Percentiles rank a stretch among this genome's conserved stretches.
Conservation (phyloP, 2,329 filamentous ascomycete genomes). For the Epichloe festucae region DNA sequence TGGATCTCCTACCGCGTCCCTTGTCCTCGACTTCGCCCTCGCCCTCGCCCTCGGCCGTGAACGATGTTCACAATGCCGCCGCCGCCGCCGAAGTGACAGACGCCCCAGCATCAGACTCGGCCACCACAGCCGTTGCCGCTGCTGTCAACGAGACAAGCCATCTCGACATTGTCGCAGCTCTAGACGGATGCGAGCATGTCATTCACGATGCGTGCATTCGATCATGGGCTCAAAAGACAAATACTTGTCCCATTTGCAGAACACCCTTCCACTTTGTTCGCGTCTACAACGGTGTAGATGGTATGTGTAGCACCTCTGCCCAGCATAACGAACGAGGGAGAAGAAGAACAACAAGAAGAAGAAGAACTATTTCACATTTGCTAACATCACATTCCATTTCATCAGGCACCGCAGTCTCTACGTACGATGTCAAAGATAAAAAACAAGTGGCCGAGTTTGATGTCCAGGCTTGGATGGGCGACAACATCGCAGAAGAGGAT, state of each 20-base stretch:
- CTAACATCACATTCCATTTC: neutral
- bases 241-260: conserved; percentile 95
- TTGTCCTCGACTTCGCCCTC: conserved; percentile 9
- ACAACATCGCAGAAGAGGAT: conserved; percentile 52
- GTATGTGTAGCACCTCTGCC: conserved; percentile 36
- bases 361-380: neutral
- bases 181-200: conserved; percentile 74
- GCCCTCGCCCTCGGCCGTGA: conserved; percentile 8
- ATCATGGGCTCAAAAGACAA: conserved; percentile 91
- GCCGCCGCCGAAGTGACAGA: neutral
- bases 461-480: conserved; percentile 57
- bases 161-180: conserved; percentile 40
- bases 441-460: conserved; percentile 86
- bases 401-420: conserved; percentile 40
- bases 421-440: conserved; percentile 62
- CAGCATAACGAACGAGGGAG: neutral
- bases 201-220: conserved; percentile 86
- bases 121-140: conserved; percentile 6
- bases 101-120: conserved; percentile 9
- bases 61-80: conserved; percentile 6
- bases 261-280: conserved; percentile 83
- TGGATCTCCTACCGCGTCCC: conserved; percentile 41
- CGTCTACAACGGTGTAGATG: conserved; percentile 66
- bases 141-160: conserved; percentile 16
- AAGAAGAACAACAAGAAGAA: neutral